Base-by-base conservation (phyloP, 441 rosid genomes). In the Theobroma grandiflorum region DNA sequence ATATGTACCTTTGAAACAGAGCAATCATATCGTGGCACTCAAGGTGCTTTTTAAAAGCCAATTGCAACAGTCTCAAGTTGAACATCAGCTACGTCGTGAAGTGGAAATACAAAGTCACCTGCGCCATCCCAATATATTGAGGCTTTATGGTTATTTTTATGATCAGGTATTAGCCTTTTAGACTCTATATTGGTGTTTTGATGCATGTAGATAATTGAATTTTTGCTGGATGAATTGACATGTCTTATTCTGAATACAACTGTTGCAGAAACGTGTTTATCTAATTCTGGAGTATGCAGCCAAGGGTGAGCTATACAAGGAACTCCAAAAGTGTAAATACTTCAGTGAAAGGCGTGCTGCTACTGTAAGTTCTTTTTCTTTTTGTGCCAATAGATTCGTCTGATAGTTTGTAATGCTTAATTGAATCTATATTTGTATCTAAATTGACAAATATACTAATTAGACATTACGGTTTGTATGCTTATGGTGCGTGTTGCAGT, bases 101-200 rank as follows among this genome's bases (percentile, higher is more conserved):
- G 98, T 97, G 20, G 99, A 97, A 85, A 96, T 96, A 43, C 98
- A 96, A 81, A 95, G 98, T 83, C 98, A 96, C 87, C 98, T 96
- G 50, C 87, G 98, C 3, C 93, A 95, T 82, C 94, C 99, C 45
- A 96, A 95, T 55, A 96, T 96, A 11, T 82, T 96, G 78, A 87
- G 99, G 1, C 95, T 96, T 49, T 96, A 95, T 83, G 99, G 99
- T 68, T 96, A 96, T 84, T 96, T 96, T 80, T 96, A 96, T 78
- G 99, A 96, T 87, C 99, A 95, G 86, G 99, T 96, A 74, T 11
- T 22, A 72, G 58, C 45, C n/a, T 69, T 20, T 50, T n/a, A 55
- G 31, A 18, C 8, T 38, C 12, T 66, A 15, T 38, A 8, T 75
- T 58, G 64, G 59, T 76, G 33, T 57, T 69, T 1, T 61, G 3